phyloP scores from a whole-genome alignment of 2,329 filamentous ascomycete genomes.

The Colletotrichum cereale region DNA sequence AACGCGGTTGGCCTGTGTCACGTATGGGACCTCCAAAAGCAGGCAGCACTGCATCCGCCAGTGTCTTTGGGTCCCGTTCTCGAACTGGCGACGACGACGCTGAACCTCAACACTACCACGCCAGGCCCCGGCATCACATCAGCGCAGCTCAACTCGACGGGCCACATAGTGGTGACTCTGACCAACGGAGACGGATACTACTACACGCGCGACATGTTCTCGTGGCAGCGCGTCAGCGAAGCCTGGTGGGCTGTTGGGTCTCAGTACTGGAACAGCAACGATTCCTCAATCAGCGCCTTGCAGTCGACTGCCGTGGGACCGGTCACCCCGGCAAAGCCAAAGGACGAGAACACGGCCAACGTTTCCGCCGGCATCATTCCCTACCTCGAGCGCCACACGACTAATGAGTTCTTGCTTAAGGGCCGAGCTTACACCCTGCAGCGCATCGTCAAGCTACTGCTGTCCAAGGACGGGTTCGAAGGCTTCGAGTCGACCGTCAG shows the following conservation, averaged over 20 bases:
- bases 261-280: constrained; percentile 99
- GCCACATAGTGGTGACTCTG: constrained; percentile 88
- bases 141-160: constrained; percentile 89
- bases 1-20: constrained; percentile 90
- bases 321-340: constrained; percentile 59
- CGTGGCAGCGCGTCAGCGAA: constrained; percentile 96
- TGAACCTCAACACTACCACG: constrained; percentile 81
- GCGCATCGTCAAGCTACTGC: constrained; percentile 87
- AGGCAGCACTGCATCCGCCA: constrained; percentile 88
- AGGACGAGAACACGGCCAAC: constrained; percentile 64
- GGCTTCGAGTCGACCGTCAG: constrained; percentile 91
- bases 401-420: constrained; percentile 90
- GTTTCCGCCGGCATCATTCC: constrained; percentile 94
- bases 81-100: constrained; percentile 84
- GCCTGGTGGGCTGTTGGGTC: constrained; percentile 98
- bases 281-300: constrained; percentile 86
- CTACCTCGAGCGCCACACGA: constrained; percentile 93
- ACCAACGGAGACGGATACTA: constrained; percentile 95
- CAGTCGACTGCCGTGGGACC: constrained; percentile 78
- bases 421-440: constrained; percentile 93
- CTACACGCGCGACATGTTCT: constrained; percentile 87
- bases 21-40: constrained; percentile 91
- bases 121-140: constrained; percentile 88
- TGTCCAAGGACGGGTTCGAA: constrained; percentile 92
- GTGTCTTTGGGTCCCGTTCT: constrained; percentile 90